Evolutionary conservation across 2,329 filamentous ascomycete species (phyloP).

Genomic region (Trichoderma simmonsii): DNA sequence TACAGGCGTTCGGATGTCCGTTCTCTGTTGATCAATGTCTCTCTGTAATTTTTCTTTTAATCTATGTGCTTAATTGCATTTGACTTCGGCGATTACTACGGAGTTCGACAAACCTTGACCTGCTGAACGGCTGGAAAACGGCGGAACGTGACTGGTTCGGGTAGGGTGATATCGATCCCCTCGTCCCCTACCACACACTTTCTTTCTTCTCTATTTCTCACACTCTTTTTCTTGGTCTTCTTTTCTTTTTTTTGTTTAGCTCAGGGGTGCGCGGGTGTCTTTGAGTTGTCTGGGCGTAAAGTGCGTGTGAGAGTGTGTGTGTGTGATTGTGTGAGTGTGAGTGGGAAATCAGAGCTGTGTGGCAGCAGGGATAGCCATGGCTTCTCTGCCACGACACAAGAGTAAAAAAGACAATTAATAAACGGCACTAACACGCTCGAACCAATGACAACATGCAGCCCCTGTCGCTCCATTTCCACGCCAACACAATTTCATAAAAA

Average conservation of each 20-base stretch:
- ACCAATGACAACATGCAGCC: conserved; percentile 5
- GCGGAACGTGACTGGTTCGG: conserved; percentile 1
- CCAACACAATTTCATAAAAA: not conserved
- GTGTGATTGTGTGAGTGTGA: not conserved
- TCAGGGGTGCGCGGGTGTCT: conserved; percentile 1
- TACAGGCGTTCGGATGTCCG: not conserved
- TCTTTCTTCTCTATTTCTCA: not conserved
- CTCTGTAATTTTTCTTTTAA: not conserved
- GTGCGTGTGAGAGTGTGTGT: not conserved
- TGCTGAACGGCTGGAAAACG: not conserved
- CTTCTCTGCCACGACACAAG: not conserved
- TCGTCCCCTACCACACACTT: not conserved
- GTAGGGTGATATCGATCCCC: not conserved
- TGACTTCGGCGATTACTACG: not conserved
- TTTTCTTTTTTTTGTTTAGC: not conserved
- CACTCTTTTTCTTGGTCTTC: not conserved
- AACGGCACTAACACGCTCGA: not conserved
- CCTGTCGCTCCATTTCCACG: not conserved
- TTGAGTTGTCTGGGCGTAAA: not conserved
- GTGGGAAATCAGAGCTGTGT: not conserved
- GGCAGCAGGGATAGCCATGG: conserved; percentile 13
- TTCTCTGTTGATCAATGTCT: not conserved
- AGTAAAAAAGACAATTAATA: not conserved
- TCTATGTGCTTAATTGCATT: not conserved
- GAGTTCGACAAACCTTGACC: not conserved